Evolutionary conservation across 305 asterid genomes (phyloP), one percentile per base, ranked within the genome.

Genomic region (Fraxinus angustifolia): DNA sequence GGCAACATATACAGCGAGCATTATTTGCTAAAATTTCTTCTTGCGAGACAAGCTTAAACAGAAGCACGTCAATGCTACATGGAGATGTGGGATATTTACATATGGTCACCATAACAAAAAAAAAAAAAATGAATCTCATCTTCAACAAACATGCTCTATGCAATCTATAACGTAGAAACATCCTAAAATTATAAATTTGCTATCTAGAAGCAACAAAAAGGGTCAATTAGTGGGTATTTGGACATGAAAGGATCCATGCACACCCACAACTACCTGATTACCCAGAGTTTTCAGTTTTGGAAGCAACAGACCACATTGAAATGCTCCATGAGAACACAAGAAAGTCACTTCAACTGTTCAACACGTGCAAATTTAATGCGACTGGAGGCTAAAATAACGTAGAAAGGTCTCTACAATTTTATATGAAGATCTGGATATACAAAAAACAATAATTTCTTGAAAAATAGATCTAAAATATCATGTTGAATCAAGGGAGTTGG

Each of bases 241-340:
- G 38, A 28, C 73, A 26, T 67, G 33, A 67, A 67, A 67, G 19
- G 35, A 67, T 67, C 73, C 73, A 10, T 3, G 28, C 19, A 67
- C 73, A 70, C 42, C 40, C 21, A 70, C 40, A 70, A 70, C 75
- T 33, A 70, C 42, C 40, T 31, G 28, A 26, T 70, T 4, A 70
- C 23, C 12, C 42, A 70, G 75, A 70, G 75, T 31, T 19, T 16
- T 23, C 75, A 70, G 7, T 31, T 14, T 31, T 14, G 75, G 75
- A 70, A 30, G 73, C 40, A 70, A 31, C 34, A 98, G 90, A 8
- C 42, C 75, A 70, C 75, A 31, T 70, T 31, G 40, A 70, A 70
- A 70, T 70, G 75, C 38, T 70, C 75, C 42, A 33, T n/a, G 80
- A 95, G 99, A 33, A 70, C 31, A 33, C 75, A 16, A 70, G 45